Evolutionary conservation across 441 rosid genomes (phyloP), one percentile per base, ranked within the genome.

Genomic region (Theobroma grandiflorum): DNA sequence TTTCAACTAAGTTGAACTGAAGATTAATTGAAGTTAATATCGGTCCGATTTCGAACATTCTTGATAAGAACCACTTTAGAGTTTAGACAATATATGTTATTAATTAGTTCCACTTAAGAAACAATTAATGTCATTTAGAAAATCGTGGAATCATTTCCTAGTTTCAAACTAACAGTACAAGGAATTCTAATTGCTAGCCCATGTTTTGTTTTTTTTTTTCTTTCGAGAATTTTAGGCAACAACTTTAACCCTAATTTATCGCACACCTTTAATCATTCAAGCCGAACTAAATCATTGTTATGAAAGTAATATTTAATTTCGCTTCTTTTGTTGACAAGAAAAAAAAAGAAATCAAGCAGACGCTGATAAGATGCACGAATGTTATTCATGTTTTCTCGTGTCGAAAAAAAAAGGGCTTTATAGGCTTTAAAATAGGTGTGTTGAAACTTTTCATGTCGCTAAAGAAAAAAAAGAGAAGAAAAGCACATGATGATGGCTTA

Each of bases 291-390:
- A 16, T 64, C 9, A 16, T 37, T 16, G 8, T 63, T 63, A 63
- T 35, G 2, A 2, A 38, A 16, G 12, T 37, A 64, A 7, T 64
- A 64, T 68, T 45, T 14, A n/a, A 72, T 72, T 61, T 40, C 16
- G 80, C 79, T 75, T 82, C 81, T 78, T 78, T 82, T 82, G 85
- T 84, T 78, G 85, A 86, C 84, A 81, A 79, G 70, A 26, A 1
- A 26, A 26, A 26, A 26, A 26, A 26, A 26, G 31, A 59, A 78
- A 53, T 75, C 37, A 12, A 57, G 26, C 55, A 63, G 22, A 49
- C 67, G 15, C 11, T 12, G 14, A 5, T 33, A 2, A 64, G 37
- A 33, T 55, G 69, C 86, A 78, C 79, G 82, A 73, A 52, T 42
- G 78, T 79, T 70, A 18, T 61, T 53, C 10, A 50, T 57, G 72